Conservation (phyloP, 768 basidiomycete genomes). For the Dacryopinax primogenitus region DNA sequence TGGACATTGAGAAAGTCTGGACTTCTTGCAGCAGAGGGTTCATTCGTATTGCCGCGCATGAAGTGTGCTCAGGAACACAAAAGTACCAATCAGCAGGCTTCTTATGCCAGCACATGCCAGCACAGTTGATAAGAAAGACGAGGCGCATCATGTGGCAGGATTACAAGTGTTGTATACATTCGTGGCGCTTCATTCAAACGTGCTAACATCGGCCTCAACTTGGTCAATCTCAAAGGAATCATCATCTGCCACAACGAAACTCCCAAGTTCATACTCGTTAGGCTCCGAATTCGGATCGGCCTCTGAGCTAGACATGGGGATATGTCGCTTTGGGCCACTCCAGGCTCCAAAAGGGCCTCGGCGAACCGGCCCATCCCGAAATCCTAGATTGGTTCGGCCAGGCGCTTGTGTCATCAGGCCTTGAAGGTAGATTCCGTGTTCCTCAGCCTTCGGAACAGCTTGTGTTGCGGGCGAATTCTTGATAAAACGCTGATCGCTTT, state of each 20-base stretch:
- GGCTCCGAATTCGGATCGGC: constrained; percentile 36
- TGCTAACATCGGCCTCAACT: neutral
- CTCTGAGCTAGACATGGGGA: constrained; percentile 48
- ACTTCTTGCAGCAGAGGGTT: no score
- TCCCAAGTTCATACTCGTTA: constrained; percentile 59
- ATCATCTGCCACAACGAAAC: constrained; percentile 71
- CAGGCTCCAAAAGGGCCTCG: constrained; percentile 16
- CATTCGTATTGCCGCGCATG: no score
- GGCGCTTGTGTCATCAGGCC: constrained; percentile 63
- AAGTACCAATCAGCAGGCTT: no score
- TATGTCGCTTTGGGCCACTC: constrained; percentile 28
- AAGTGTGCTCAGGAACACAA: no score
- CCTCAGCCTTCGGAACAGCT: constrained; percentile 57
- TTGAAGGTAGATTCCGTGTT: constrained; percentile 52
- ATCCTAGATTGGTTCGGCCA: constrained; percentile 36
- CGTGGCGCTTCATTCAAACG: neutral
- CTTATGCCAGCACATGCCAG: no score
- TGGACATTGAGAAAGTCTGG: no score
- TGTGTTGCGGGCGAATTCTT: constrained; percentile 54
- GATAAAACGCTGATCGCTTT: constrained; percentile 56
- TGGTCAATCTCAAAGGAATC: constrained; percentile 22
- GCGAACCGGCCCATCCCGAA: constrained; percentile 41
- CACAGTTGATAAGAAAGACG: no score
- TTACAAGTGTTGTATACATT: no score
- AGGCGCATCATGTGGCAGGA: no score